A percentile compares a stretch with the other conserved stretches of the same genome.
phyloP scores from a whole-genome alignment of 768 basidiomycete genomes.

The Collybiopsis confluens region DNA sequence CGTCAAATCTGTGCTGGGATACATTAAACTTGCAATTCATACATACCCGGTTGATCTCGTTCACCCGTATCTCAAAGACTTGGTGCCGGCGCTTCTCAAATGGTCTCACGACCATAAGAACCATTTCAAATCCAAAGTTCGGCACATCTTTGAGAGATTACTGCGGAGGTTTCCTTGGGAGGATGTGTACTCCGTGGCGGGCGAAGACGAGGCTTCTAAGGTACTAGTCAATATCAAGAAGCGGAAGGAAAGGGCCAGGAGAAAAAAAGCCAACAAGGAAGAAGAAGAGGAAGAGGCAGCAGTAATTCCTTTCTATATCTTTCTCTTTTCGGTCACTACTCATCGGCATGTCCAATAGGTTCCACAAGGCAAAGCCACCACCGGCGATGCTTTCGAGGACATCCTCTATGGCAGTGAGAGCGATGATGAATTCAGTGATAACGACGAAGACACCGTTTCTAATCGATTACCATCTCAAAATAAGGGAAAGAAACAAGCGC shows the following conservation, averaged over 20 bases:
- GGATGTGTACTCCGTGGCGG: constrained; percentile 68
- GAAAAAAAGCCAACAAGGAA: constrained; percentile 65
- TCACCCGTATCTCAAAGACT: constrained; percentile 66
- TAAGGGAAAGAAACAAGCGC: constrained; percentile 28
- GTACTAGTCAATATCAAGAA: constrained; percentile 94
- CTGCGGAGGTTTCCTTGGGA: constrained; percentile 88
- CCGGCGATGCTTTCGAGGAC: constrained; percentile 93
- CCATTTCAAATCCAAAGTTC: constrained; percentile 95
- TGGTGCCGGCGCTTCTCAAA: constrained; percentile 80
- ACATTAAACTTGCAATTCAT: constrained; percentile 89
- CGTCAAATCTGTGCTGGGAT: constrained; percentile 93
- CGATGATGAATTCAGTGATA: constrained; percentile 73
- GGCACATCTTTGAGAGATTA: constrained; percentile 96
- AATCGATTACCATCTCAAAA: constrained; percentile 17
- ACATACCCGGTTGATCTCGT: constrained; percentile 70
- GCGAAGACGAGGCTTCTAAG: constrained; percentile 80
- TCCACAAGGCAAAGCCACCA: constrained; percentile 42
- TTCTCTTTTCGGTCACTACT: constrained; percentile 5
- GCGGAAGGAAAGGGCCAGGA: constrained; percentile 89
- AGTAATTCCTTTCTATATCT: constrained; percentile 24
- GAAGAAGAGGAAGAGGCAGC: constrained; percentile 61
- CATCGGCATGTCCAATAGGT: constrained; percentile 26
- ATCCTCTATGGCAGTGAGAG: constrained; percentile 96
- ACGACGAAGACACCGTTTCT: constrained; percentile 38
- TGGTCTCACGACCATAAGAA: constrained; percentile 99